Base-by-base conservation (phyloP, 2,329 filamentous ascomycete species). In the Botrytis fragariae region DNA sequence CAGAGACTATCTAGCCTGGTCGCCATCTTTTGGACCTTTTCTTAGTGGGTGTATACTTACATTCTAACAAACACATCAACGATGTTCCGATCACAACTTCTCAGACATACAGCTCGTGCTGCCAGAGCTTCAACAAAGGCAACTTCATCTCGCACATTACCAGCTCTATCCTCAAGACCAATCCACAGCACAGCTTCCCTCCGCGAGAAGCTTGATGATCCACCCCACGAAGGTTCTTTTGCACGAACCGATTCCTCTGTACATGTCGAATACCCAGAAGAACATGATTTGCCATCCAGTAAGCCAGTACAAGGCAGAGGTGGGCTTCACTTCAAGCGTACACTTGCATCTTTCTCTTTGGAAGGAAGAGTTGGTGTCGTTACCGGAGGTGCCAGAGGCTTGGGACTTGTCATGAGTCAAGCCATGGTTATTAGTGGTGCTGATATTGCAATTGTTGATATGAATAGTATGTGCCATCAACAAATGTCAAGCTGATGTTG, bases 331-430 rank as follows among this genome's bases (percentile, higher is more conserved):
- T 92, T 93, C 83, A 94, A 94, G 85, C 91, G 94, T 39, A 97
- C 94, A 0, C 88, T 98, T 42, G 90, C 93, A 48, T 90, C 90
- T 61, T 98, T 98, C 84, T 95, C 94, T 14, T 88, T 98, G 48
- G 92, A 97, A 81, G 92, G 90, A 75, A 92, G 91, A 80, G 92
- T 95, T 14, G 94, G 90, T 64, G 86, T 98, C 59, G 92, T 98
- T 57, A 98, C 95, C 1, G 95, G 95, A 70, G 95, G 95, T 80
- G 95, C 95, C 39, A 88, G 95, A 80, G 95, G 95, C 12, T 84
- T 98, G 73, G 95, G 95, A 57, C 85, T 98, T 75, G 94, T 97
- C 78, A 98, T 98, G 92, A 93, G 92, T 69, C 94, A 97, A 85
- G 94, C 93, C 64, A 89, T 97, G 83, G 92, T 97, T 71, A 91